These are phyloP conservation scores for Didymella glomerata DNA, from an alignment of 2,329 filamentous ascomycete species.

Conservation along the genomic window DNA sequence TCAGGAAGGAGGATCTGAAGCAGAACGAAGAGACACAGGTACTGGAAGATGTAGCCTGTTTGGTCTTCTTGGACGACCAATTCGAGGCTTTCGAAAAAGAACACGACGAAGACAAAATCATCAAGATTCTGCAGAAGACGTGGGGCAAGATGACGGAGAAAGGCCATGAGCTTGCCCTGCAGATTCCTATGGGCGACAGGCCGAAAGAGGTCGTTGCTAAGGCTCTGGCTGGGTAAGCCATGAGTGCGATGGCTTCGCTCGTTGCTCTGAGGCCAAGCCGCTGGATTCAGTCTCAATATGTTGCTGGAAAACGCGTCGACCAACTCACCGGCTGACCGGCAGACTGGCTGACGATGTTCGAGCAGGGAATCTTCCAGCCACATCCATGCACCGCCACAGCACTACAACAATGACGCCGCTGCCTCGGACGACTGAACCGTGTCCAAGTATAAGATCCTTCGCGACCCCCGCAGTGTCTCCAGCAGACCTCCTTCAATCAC, in stretches of 20 bases:
- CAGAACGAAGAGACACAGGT: constrained; percentile 73
- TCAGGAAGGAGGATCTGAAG: constrained; percentile 79
- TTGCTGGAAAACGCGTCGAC: neutral
- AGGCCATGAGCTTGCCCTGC: constrained; percentile 46
- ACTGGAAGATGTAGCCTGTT: constrained; percentile 84
- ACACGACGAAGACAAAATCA: constrained; percentile 79
- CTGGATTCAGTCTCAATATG: neutral
- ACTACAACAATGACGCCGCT: constrained; percentile 11
- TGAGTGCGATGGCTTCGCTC: no score
- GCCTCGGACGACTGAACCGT: neutral
- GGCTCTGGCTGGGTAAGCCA: constrained; percentile 39
- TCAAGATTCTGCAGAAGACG: constrained; percentile 58
- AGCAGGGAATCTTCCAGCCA: constrained; percentile 13
- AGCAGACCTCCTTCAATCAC: neutral
- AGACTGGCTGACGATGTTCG: no score
- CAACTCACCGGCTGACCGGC: no score
- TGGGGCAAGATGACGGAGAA: constrained; percentile 53
- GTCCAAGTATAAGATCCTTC: neutral
- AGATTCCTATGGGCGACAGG: constrained; percentile 46
- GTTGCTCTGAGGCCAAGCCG: neutral
- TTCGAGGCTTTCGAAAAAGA: constrained; percentile 80
- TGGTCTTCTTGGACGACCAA: constrained; percentile 88
- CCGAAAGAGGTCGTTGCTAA: constrained; percentile 43
- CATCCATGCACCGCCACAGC: constrained; percentile 7
- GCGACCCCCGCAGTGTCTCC: neutral